Conservation (phyloP, 345 rosid genomes). For the Eucalyptus pumila region DNA sequence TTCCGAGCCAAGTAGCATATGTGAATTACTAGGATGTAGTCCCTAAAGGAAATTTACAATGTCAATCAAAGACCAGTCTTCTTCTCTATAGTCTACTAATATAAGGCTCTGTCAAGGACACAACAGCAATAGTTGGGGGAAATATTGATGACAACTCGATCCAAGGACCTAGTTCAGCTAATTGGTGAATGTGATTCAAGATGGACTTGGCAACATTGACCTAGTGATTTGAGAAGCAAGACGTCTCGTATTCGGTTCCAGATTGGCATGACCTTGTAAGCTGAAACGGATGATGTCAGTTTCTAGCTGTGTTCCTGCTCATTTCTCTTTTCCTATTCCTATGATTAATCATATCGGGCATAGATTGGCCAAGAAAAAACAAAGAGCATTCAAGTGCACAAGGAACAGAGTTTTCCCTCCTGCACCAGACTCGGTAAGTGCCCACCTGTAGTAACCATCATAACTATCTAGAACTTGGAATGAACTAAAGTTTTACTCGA, state of each 20-base stretch:
- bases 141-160: neutral
- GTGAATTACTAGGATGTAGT: neutral
- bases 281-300: neutral
- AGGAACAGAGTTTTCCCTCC: neutral
- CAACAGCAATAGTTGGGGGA: neutral
- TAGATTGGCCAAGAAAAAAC: neutral
- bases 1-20: neutral
- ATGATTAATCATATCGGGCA: neutral
- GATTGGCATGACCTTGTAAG: neutral
- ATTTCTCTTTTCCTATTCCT: neutral
- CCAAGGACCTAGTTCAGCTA: neutral
- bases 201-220: neutral
- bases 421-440: neutral
- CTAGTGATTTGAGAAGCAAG: neutral
- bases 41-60: neutral
- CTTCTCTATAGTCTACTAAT: neutral
- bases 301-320: neutral
- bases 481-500: neutral
- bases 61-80: neutral
- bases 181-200: neutral
- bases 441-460: too few species aligned
- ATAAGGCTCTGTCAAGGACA: neutral
- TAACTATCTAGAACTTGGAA: neutral
- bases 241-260: neutral
- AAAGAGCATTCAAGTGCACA: neutral